Evolutionary conservation across 2,329 filamentous ascomycete species (phyloP), one percentile per base, ranked within the genome.

Genomic region (Penicillium sp.): DNA sequence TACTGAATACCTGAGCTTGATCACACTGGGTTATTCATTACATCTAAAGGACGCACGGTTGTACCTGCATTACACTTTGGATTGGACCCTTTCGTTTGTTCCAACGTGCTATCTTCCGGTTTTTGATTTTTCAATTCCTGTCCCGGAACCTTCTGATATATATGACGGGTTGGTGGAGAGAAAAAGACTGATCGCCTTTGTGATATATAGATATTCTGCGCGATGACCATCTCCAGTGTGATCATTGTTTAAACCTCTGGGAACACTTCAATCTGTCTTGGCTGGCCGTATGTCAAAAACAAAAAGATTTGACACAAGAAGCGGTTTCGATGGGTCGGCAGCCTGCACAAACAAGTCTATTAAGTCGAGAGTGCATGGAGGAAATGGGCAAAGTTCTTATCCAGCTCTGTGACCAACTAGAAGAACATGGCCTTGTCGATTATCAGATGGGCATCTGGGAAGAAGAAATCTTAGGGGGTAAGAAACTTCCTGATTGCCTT

Each of bases 361-460:
- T 97, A 63, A 81, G 82, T 29, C 79, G 82, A 59, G 85, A 88
- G 2, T 81, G 79, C 23, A 79, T 97, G 45, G 85, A 89, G 64
- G 86, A 85, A 61, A 86, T 97, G 82, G 90, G 89, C 12, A 86
- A 87, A 49, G 88, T 95, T 64, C 74, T 99, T 28, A 82, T 95
- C 51, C 82, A 85, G 46, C 79, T 96, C 46, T 95, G 92, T 69
- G 91, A 97, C 69, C 83, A 83, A 46, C 83, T 97, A 57, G 93
- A 97, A 72, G 86, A 88, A 61, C 87, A 95, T 68, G 94, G 94
- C n/a, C 77, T 99, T 44, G 90, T 99, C 10, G 94, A 99, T 74
- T 99, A 97, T 70, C 88, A 97, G 67, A 95, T 96, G 76, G 94
- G 94, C 8, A 89, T 97, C 24, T 95, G 90, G 84, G 94, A 97